Base-by-base conservation (phyloP, 169 alveolate genomes). In the Babesia gibsoni region DNA sequence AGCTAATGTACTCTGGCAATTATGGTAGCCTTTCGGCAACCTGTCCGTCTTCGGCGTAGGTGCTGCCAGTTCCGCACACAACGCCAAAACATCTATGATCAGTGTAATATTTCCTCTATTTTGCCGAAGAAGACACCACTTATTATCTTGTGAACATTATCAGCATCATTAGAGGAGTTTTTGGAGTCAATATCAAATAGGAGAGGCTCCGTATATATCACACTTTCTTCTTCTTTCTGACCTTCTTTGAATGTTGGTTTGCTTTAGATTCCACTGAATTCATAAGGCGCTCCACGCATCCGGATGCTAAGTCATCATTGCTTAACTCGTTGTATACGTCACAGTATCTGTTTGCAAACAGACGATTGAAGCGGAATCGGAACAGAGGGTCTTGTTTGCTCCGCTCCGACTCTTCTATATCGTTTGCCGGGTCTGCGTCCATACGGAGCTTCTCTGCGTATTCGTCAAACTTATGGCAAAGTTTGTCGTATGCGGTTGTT, bases 381-480 rank as follows among this genome's bases (percentile, higher is more conserved):
- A 86, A 86, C 39, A 86, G 67, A 8, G 84, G 83, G 54, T 86
- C 80, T 50, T 86, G 54, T 52, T 81, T 82, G 49, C 88, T 79
- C 41, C 74, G 79, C 73, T 84, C 91, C 30, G 68, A 27, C 53
- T 67, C 86, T 37, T 77, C 84, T 18, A 86, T 82, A 50, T 70
- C 90, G 39, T 86, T 82, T n/a, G 61, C 77, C 0, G 92, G 92
- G 36, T 86, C 92, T 39, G 75, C 83, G 61, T 86, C 92, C 50
- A 86, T 86, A 30, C 59, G 79, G 84, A 86, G 69, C 74, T 86
- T 86, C 73, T 79, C 72, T 43, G 63, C 52, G 66, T 82, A 86
- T 39, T 86, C 90, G 18, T 73, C 83, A 48, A 86, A 50, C 73
- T 82, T 86, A 32, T 67, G 85, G 20, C 49, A 39, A 43, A 86